phyloP scores from a whole-genome alignment of 139 green algal species.

The Coelastrella sp. region DNA sequence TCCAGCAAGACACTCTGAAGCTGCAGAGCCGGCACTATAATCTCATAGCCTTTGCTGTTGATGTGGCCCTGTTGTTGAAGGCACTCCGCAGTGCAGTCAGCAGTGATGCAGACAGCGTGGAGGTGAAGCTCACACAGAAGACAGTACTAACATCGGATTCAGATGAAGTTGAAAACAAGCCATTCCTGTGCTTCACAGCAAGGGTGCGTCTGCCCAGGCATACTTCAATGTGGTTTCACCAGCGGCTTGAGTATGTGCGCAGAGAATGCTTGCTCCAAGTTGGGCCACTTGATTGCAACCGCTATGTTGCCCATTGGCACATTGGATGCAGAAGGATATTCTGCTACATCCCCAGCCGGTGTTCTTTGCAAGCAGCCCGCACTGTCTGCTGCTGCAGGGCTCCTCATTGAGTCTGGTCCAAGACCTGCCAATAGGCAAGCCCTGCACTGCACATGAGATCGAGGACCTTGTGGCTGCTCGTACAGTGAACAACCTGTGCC shows the following conservation, averaged over 20 bases:
- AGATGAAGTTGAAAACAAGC: conserved; percentile 47
- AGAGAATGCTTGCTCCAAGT: no score
- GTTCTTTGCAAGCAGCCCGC: neutral
- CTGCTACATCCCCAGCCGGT: neutral
- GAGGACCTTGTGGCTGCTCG: conserved; percentile 62
- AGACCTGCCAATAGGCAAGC: conserved; percentile 80
- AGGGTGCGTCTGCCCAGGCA: conserved; percentile 44
- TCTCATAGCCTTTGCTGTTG: conserved; percentile 78
- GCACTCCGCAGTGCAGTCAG: conserved; percentile 62
- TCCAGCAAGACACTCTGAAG: conserved; percentile 62
- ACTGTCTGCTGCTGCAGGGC: conserved; percentile 10
- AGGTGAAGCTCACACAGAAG: conserved; percentile 69
- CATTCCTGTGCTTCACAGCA: conserved; percentile 76
- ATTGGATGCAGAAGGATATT: neutral
- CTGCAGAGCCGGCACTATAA: conserved; percentile 74
- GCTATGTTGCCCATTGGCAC: no score
- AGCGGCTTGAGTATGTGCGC: no score
- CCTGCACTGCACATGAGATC: conserved; percentile 65
- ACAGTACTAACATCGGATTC: conserved; percentile 38
- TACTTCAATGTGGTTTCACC: no score
- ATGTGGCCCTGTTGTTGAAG: conserved; percentile 78
- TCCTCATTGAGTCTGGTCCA: conserved; percentile 69
- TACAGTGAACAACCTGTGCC: conserved; percentile 63
- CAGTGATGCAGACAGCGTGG: conserved; percentile 53
- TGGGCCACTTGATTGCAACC: no score